Evolutionary conservation across 106 monocot genomes (phyloP).

Genomic region (Allium fistulosum): DNA sequence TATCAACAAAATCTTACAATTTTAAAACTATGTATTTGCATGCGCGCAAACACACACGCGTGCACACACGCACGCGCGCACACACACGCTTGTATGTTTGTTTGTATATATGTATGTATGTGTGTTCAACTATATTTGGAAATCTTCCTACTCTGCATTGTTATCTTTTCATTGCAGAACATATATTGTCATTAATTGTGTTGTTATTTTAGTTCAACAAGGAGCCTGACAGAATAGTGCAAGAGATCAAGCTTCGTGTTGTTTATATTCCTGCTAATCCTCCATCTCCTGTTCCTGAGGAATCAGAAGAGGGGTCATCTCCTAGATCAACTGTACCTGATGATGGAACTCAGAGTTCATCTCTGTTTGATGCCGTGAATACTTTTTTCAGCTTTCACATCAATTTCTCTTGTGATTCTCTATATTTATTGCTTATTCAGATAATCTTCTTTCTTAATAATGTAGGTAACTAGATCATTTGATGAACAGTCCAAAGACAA

Average conservation of each 20-base stretch:
- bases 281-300: slow-evolving; percentile 85
- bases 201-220: slow-evolving; percentile 67
- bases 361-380: slow-evolving; percentile 63
- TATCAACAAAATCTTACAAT: no score
- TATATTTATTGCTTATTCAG: neutral
- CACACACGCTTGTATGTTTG: no score
- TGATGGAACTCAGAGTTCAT: slow-evolving; percentile 36
- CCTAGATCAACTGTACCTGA: slow-evolving; percentile 45
- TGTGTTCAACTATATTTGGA: no score
- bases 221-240: slow-evolving; percentile 55
- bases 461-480: slow-evolving; percentile 46
- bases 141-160: no score
- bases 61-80: no score
- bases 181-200: neutral
- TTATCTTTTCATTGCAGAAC: no score
- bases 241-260: slow-evolving; percentile 74
- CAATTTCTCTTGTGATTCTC: neutral
- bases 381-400: no score
- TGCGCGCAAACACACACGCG: no score
- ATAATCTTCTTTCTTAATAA: slow-evolving; percentile 1
- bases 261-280: slow-evolving; percentile 74
- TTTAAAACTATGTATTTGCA: no score
- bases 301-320: slow-evolving; percentile 78
- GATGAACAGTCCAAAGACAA: slow-evolving; percentile 43
- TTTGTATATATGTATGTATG: no score